These are phyloP conservation scores for Wickerhamiella brachini DNA, from an alignment of 805 yeast genomes.

Conservation along the genomic window DNA sequence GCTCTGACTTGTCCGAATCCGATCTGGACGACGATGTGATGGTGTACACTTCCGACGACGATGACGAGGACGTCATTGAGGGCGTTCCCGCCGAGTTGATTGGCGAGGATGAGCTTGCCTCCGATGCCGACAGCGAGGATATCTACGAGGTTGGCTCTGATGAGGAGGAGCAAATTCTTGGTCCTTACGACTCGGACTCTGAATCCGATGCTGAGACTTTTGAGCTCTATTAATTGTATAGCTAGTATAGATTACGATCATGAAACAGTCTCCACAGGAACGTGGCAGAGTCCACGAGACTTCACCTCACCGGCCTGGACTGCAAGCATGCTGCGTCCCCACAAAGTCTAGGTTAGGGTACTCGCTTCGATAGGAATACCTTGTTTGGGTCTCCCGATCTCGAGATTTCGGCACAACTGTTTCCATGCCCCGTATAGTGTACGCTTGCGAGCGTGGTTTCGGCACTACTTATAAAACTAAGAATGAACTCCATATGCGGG, in stretches of 20 bases:
- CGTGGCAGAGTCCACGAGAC: too few species aligned
- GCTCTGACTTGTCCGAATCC: constrained; percentile 1
- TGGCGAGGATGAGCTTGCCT: constrained; percentile 6
- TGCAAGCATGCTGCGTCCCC: too few species aligned
- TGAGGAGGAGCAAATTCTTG: constrained; percentile 9
- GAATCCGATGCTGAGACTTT: constrained; percentile 3
- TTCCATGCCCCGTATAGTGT: too few species aligned
- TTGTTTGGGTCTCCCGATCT: too few species aligned
- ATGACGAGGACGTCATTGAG: constrained; percentile 9
- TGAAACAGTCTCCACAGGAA: too few species aligned
- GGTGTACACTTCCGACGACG: constrained; percentile 9
- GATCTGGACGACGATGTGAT: constrained; percentile 4
- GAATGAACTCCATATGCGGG: too few species aligned
- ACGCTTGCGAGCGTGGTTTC: too few species aligned
- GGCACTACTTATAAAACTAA: too few species aligned
- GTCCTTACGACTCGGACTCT: constrained; percentile 2
- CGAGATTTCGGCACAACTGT: too few species aligned
- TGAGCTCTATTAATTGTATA: constrained; percentile 1
- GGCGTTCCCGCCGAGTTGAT: background rate
- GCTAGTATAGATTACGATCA: background rate
- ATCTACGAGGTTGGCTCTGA: constrained; percentile 11
- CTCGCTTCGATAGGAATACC: too few species aligned
- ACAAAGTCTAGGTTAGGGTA: too few species aligned
- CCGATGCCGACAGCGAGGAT: background rate
- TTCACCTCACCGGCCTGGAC: too few species aligned